Evolutionary conservation across 1,284 basidiomycete genomes (phyloP), one percentile per base, ranked within the genome.

Genomic region (Apiotrichum porosum): DNA sequence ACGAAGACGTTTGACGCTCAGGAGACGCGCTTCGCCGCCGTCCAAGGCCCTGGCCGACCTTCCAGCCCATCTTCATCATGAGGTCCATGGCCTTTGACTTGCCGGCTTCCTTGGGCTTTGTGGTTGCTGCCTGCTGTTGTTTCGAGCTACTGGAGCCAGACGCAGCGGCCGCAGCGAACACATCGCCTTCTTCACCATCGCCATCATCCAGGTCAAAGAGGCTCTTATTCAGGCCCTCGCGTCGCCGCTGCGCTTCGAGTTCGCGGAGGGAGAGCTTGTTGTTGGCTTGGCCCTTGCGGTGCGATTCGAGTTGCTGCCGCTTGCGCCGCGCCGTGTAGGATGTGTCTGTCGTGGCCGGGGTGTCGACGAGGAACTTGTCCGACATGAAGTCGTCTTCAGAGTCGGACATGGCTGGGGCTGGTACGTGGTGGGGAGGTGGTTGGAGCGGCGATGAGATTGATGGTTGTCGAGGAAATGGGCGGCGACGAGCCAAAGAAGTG

Each of bases 51-150:
- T 72, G 65, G 12, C 72, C 72, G 2, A 61, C 54, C 46, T 65
- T 72, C 72, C 72, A 74, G n/a, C 72, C 72, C 72, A 74, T 74
- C 61, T 68, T 69, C 60, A 61, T 61, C 72, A 74, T 74, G 58
- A 71, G 63, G 39, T 56, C 62, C 60, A 72, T 57, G 5, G 69
- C 70, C 55, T 69, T 70, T 19, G 47, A 54, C 23, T 62, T 60
- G 2, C 63, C 63, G 18, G 18, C 48, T 31, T 31, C 22, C 15
- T 17, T 32, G 26, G 8, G 26, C 18, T 42, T 39, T 14, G 37
- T 22, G 4, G 35, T 9, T 2, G 17, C 21, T 22, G 3, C 18
- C n/a, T n/a, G n/a, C n/a, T n/a, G n/a, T n/a, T n/a, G n/a, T n/a
- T 21, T 26, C 19, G 43, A 26, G n/a, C 38, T 31, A 31, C 35